Conservation (phyloP, 768 basidiomycete species). For the Pilatotrama ljubarskyi region DNA sequence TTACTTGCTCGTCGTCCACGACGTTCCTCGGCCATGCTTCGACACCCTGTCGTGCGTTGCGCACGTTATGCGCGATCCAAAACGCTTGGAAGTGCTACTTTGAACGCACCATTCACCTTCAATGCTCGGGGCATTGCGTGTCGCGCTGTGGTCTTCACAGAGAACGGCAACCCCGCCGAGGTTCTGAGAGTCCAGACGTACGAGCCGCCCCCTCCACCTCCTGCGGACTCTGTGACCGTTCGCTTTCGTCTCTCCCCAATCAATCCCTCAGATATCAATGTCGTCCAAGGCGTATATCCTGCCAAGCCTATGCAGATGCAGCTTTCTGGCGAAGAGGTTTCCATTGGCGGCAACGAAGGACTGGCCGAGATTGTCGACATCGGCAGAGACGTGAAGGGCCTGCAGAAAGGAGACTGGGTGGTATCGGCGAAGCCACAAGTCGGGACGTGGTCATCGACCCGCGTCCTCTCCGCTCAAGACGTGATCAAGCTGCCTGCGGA, state of each 20-base stretch:
- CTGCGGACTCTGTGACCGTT: conserved; percentile 61
- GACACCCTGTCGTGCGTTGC: background rate
- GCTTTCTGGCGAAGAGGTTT: conserved; percentile 42
- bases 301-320: conserved; percentile 45
- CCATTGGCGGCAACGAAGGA: conserved; percentile 77
- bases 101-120: conserved; percentile 5
- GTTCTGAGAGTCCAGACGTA: conserved; percentile 58
- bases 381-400: conserved; percentile 50
- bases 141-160: conserved; percentile 66
- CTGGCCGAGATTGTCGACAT: conserved; percentile 64
- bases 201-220: conserved; percentile 52
- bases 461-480: conserved; percentile 54
- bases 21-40: conserved; percentile 4
- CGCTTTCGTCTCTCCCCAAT: conserved; percentile 71
- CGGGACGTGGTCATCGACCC: conserved; percentile 74
- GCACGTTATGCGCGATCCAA: background rate
- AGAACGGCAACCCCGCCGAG: conserved; percentile 59
- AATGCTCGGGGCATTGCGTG: conserved; percentile 32
- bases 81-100: too few relatives aligned
- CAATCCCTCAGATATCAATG: conserved; percentile 82
- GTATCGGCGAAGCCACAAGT: conserved; percentile 64
- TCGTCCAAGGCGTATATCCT: conserved; percentile 83
- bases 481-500: conserved; percentile 59
- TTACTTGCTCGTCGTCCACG: background rate
- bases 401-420: conserved; percentile 70